Conservation (phyloP, 768 basidiomycete genomes). For the Tylopilus felleus region DNA sequence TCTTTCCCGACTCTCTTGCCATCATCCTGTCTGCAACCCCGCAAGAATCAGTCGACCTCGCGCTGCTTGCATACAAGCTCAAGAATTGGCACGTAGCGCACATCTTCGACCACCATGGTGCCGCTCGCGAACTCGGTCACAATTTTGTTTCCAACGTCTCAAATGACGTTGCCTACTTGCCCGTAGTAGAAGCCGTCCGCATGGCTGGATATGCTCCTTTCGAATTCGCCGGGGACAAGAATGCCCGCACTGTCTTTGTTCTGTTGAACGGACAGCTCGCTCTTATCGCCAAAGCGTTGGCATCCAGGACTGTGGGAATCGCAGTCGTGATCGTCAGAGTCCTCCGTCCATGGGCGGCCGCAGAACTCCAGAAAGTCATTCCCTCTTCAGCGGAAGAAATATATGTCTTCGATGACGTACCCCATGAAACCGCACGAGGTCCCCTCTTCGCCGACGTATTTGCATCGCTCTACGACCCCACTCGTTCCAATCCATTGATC, state of each 20-base stretch:
- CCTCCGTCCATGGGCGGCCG: slow-evolving; percentile 79
- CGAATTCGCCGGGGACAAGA: slow-evolving; percentile 64
- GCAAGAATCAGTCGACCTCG: slow-evolving; percentile 76
- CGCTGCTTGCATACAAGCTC: slow-evolving; percentile 70
- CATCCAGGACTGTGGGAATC: slow-evolving; percentile 43
- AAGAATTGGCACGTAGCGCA: slow-evolving; percentile 73
- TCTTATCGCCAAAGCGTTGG: slow-evolving; percentile 54
- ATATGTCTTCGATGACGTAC: slow-evolving; percentile 79
- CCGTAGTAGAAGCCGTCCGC: slow-evolving; percentile 48
- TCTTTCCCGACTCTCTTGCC: slow-evolving; percentile 63
- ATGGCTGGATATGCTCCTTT: slow-evolving; percentile 71
- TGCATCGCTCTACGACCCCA: slow-evolving; percentile 47
- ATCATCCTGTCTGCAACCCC: slow-evolving; percentile 83
- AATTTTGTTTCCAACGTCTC: slow-evolving; percentile 39
- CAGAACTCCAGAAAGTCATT: slow-evolving; percentile 54
- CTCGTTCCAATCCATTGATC: slow-evolving; percentile 37
- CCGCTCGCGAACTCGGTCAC: slow-evolving; percentile 72
- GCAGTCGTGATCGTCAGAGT: slow-evolving; percentile 73
- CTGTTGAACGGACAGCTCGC: slow-evolving; percentile 75
- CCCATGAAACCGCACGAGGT: slow-evolving; percentile 57
- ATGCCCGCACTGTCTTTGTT: slow-evolving; percentile 66
- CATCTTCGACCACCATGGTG: slow-evolving; percentile 84
- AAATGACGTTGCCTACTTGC: slow-evolving; percentile 26
- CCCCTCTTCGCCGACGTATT: slow-evolving; percentile 72
- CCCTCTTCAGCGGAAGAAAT: slow-evolving; percentile 58